Percentiles rank a stretch among this genome's conserved stretches.
Conservation (phyloP, 176 grass and related monocot genomes). For the Miscanthus lutarioriparius region DNA sequence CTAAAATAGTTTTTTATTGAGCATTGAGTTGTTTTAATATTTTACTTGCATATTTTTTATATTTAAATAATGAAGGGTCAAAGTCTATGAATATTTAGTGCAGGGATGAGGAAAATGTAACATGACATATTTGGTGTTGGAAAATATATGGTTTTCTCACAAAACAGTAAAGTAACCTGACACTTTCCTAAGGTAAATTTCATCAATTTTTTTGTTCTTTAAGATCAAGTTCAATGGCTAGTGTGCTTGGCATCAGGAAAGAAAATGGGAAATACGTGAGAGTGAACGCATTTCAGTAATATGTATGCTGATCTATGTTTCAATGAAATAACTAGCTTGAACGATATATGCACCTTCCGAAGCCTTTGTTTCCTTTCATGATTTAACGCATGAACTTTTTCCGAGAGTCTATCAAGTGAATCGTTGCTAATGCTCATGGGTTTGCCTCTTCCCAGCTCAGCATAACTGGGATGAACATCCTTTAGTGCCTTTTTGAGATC, state of each 20-base stretch:
- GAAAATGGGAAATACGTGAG: background rate
- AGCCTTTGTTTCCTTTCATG: slow-evolving; percentile 78
- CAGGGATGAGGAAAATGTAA: background rate
- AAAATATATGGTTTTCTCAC: background rate
- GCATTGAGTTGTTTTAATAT: background rate
- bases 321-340: background rate
- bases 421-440: slow-evolving; percentile 64
- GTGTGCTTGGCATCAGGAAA: background rate
- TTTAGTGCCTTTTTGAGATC: slow-evolving; percentile 61
- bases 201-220: slow-evolving; percentile 3
- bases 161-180: slow-evolving; percentile 2
- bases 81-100: background rate
- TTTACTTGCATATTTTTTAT: background rate
- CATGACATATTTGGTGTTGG: background rate
- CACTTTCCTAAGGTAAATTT: background rate
- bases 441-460: slow-evolving; percentile 43
- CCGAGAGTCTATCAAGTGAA: slow-evolving; percentile 55
- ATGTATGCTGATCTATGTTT: background rate
- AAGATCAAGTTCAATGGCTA: background rate
- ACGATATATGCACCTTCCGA: slow-evolving; percentile 50
- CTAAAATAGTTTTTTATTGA: background rate
- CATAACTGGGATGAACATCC: slow-evolving; percentile 78
- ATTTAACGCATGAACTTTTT: slow-evolving; percentile 59
- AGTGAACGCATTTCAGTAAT: background rate
- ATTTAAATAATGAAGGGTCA: background rate